phyloP scores from a whole-genome alignment of 225 moss, liverwort and hornwort species.

The Pseudisothecium myosuroides region DNA sequence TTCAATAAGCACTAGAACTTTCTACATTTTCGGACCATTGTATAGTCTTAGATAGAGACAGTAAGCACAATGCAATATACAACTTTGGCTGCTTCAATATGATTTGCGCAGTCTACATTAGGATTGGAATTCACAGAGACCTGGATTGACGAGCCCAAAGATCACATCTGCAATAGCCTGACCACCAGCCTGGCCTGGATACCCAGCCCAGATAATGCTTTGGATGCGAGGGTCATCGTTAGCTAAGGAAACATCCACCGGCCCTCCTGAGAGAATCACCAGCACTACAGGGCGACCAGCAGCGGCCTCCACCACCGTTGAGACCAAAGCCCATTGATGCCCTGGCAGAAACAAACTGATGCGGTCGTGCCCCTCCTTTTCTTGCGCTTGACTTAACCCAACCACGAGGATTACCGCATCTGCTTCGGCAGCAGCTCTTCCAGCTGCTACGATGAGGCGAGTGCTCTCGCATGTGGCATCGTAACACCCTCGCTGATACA shows the following conservation, averaged over 20 bases:
- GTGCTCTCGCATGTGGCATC: conserved; percentile 32
- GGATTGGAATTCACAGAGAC: conserved; percentile 1
- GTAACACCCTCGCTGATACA: conserved; percentile 31
- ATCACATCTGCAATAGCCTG: conserved; percentile 50
- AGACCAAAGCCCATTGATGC: conserved; percentile 38
- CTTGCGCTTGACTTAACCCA: conserved; percentile 53
- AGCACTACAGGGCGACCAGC: conserved; percentile 42
- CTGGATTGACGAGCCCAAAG: conserved; percentile 61
- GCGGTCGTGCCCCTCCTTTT: conserved; percentile 48
- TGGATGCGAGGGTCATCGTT: conserved; percentile 28
- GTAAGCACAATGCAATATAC: not conserved
- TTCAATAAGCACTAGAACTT: not conserved
- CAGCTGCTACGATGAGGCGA: conserved; percentile 17
- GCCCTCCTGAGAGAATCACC: conserved; percentile 59
- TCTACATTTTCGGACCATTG: not conserved
- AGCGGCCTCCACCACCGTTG: conserved; percentile 22
- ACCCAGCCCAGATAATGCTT: conserved; percentile 76
- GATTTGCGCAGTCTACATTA: not conserved
- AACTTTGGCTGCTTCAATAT: not conserved
- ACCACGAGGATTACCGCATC: conserved; percentile 47
- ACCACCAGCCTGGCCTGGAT: conserved; percentile 67
- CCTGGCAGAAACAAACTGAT: conserved; percentile 45
- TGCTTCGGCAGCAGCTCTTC: conserved; percentile 17
- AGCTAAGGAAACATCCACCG: conserved; percentile 49
- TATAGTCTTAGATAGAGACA: not conserved